Percentiles rank a stretch among this genome's conserved stretches.
Conservation (phyloP, 2,329 filamentous ascomycete species). For the Cadophora malorum region DNA sequence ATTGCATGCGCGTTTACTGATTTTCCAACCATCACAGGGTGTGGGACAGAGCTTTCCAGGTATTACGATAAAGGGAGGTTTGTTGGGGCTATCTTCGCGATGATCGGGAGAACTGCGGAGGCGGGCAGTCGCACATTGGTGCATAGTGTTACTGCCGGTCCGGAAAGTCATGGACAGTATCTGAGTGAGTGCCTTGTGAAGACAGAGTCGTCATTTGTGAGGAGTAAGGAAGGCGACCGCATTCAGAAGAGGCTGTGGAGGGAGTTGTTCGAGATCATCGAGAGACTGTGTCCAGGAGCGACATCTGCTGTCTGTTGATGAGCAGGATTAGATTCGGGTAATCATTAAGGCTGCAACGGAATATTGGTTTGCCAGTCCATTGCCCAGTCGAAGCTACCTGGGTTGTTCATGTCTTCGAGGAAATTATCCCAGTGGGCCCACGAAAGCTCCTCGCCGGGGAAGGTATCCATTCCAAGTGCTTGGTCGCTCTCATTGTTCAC, state of each 20-base stretch:
- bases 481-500: not conserved
- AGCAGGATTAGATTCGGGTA: not conserved
- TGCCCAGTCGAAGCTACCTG: conserved; percentile 3
- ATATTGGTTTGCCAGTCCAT: conserved; percentile 7
- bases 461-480: not conserved
- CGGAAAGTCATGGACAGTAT: conserved; percentile 25
- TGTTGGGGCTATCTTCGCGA: not conserved
- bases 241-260: conserved; percentile 19
- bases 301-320: not conserved
- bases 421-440: conserved; percentile 18
- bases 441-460: not conserved
- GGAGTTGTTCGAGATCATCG: conserved; percentile 19
- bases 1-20: no score
- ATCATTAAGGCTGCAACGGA: not conserved
- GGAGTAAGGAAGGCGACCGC: conserved; percentile 14
- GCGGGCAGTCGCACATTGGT: conserved; percentile 19
- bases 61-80: conserved; percentile 22
- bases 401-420: conserved; percentile 16
- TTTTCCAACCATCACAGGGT: not conserved
- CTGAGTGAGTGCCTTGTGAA: conserved; percentile 24
- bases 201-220: conserved; percentile 18
- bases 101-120: conserved; percentile 19
- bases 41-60: conserved; percentile 14
- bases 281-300: conserved; percentile 10
- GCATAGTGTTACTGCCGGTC: conserved; percentile 11